These are phyloP conservation scores for Mimosa pudica DNA, from an alignment of 306 rosid genomes.

Conservation along the genomic window DNA sequence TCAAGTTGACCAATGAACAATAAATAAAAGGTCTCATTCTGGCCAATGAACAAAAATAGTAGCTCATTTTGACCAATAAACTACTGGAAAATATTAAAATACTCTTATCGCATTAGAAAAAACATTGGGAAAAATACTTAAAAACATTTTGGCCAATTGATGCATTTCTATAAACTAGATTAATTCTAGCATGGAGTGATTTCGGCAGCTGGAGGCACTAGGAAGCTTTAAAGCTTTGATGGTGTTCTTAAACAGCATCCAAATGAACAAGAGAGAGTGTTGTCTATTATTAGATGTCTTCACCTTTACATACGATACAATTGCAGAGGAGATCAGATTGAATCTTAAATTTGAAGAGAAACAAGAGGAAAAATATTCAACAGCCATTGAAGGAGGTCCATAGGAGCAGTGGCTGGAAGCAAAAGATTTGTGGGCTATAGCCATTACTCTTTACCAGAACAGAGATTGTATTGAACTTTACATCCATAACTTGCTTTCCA, in stretches of 20 bases:
- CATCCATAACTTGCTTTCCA: slow-evolving; percentile 68
- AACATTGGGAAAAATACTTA: too few species aligned
- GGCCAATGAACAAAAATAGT: too few species aligned
- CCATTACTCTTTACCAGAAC: slow-evolving; percentile 56
- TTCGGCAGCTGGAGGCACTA: slow-evolving; percentile 74
- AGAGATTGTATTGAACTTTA: slow-evolving; percentile 70
- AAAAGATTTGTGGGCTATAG: slow-evolving; percentile 75
- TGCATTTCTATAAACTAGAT: not conserved
- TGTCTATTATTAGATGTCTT: slow-evolving; percentile 59
- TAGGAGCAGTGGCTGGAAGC: slow-evolving; percentile 64
- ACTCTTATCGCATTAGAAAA: too few species aligned
- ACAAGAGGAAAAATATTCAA: slow-evolving; percentile 65
- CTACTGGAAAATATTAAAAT: too few species aligned
- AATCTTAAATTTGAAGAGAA: slow-evolving; percentile 75
- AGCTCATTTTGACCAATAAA: too few species aligned
- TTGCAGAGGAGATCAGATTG: slow-evolving; percentile 73
- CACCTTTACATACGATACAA: slow-evolving; percentile 54
- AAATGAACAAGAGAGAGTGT: slow-evolving; percentile 74
- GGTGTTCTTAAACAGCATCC: slow-evolving; percentile 75
- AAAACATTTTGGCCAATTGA: too few species aligned
- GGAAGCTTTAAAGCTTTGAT: slow-evolving; percentile 77
- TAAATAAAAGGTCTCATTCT: too few species aligned
- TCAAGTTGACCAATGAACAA: too few species aligned
- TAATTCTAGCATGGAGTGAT: slow-evolving; percentile 68
- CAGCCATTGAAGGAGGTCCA: slow-evolving; percentile 77